phyloP scores from a whole-genome alignment of 2,329 filamentous ascomycete genomes.

The Colletotrichum cordylinicola region DNA sequence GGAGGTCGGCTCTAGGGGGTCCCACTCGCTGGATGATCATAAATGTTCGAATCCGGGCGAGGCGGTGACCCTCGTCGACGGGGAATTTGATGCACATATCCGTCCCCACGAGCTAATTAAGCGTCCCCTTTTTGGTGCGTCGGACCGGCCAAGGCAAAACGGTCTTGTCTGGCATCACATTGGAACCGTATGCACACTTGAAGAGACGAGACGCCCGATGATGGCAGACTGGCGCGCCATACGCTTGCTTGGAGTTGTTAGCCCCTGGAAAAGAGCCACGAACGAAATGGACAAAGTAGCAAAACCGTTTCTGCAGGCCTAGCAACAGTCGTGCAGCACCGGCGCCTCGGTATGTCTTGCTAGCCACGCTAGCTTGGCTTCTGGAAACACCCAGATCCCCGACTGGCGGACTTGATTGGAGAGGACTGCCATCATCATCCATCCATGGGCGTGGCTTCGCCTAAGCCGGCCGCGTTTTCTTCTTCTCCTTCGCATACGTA shows the following conservation, averaged over 20 bases:
- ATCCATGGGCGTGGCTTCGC: background rate
- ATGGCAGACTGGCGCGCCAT: background rate
- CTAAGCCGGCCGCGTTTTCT: background rate
- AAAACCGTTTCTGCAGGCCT: slow-evolving; percentile 1
- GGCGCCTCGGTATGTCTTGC: background rate
- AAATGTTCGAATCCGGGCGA: background rate
- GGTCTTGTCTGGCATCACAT: background rate
- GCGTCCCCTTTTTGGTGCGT: slow-evolving; percentile 18
- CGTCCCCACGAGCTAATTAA: slow-evolving; percentile 21
- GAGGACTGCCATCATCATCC: background rate
- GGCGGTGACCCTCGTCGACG: slow-evolving; percentile 15
- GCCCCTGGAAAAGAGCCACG: background rate
- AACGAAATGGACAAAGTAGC: background rate
- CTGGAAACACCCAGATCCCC: slow-evolving; percentile 5
- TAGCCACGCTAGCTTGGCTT: background rate
- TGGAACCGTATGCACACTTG: background rate
- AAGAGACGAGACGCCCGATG: background rate
- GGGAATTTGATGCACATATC: slow-evolving; percentile 21
- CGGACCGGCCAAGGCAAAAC: background rate
- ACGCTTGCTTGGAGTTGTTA: background rate
- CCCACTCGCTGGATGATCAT: background rate
- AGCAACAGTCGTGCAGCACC: slow-evolving; percentile 8
- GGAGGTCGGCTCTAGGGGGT: background rate
- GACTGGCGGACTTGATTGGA: background rate
- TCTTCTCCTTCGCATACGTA: background rate